Conservation (phyloP, 208 protist genomes). For the Trypanosoma cruzi region DNA sequence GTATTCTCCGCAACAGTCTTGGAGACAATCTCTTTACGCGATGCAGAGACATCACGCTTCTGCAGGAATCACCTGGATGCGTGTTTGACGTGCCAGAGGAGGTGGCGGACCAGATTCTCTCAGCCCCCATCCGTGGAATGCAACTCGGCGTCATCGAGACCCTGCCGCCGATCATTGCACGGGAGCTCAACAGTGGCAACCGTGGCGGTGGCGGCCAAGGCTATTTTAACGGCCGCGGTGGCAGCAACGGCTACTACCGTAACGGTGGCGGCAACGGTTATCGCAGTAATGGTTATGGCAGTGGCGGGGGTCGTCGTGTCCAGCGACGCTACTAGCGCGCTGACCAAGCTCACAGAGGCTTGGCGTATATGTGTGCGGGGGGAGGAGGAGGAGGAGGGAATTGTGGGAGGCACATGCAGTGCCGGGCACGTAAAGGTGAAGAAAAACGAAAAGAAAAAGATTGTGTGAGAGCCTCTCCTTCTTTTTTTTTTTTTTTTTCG, state of each 20-base stretch:
- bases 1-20: slow-evolving; percentile 87
- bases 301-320: background rate
- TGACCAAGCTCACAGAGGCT: background rate
- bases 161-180: slow-evolving; percentile 84
- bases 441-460: too few relatives aligned
- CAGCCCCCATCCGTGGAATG: slow-evolving; percentile 67
- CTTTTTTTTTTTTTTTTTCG: background rate
- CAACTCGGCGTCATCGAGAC: slow-evolving; percentile 65
- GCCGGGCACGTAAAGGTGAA: too few relatives aligned
- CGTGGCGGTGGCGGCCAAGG: slow-evolving; percentile 35
- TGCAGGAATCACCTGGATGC: slow-evolving; percentile 85
- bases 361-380: background rate
- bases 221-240: slow-evolving; percentile 12
- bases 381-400: too few relatives aligned
- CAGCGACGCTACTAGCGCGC: background rate
- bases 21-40: slow-evolving; percentile 80
- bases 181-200: slow-evolving; percentile 61
- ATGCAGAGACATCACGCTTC: slow-evolving; percentile 83
- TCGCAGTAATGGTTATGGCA: slow-evolving; percentile 25
- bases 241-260: slow-evolving; percentile 13
- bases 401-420: too few relatives aligned
- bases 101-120: slow-evolving; percentile 56
- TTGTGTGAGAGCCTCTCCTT: too few relatives aligned
- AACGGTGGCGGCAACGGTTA: slow-evolving; percentile 30
- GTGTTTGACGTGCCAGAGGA: slow-evolving; percentile 91